Base-by-base conservation (phyloP, 2,329 filamentous ascomycete genomes). In the Pyricularia sp. region DNA sequence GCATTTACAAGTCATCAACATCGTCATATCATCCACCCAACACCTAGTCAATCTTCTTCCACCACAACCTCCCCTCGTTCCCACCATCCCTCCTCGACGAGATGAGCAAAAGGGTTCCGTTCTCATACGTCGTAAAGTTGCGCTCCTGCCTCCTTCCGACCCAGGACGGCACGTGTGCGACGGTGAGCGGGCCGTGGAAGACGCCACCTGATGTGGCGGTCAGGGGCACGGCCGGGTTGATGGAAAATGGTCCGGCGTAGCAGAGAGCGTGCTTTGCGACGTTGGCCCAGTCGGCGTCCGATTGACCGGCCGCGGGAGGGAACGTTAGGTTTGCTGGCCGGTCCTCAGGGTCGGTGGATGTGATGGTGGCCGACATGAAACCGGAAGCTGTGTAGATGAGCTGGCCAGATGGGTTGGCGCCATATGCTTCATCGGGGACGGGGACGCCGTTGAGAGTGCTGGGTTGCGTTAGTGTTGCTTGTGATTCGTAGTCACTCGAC, bases 301-400 rank as follows among this genome's bases (percentile, higher is more conserved):
- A 67, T 66, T 75, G 75, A 26, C 71, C 66, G 6, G 71, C 71
- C 23, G 71, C 68, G 42, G 64, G 68, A 3, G 71, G 72, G 31
- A 72, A 75, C 0, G 76, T 73, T 1, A 76, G 68, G 66, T 70
- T 67, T 0, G 31, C 66, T 0, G 75, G 75, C 1, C 75, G 74
- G 68, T 74, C 71, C 64, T 73, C 72, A 17, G 72, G 63, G 63
- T 73, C 71, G 6, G 74, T 73, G 10, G 75, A 75, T 31, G 74
- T 73, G 66, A 75, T 73, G 25, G 73, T 76, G 12, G 75, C 74
- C 0, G 75, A 72, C 72, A 77, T 74, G 68, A 70, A 76, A 36
- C 74, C 72, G 2, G 72, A 70, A 10, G 72, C 42, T 50, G 71
- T 73, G 71, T 76, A 77, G 1, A 69, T 73, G 55, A 77, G 68